Conservation (phyloP, 495 filamentous ascomycete species). For the Neurospora sp. region DNA sequence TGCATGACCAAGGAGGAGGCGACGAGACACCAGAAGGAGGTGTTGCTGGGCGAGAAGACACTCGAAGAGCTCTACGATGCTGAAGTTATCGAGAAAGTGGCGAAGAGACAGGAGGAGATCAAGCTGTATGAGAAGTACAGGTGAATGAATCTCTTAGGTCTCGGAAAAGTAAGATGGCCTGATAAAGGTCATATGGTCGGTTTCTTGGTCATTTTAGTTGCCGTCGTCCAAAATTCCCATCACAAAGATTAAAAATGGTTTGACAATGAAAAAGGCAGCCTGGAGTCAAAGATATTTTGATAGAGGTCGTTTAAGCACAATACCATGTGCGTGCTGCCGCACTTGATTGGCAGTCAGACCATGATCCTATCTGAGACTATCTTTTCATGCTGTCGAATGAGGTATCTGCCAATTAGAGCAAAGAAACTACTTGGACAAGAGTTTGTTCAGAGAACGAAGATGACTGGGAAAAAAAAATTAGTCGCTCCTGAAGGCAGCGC, state of each 20-base stretch:
- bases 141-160: neutral
- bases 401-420: neutral
- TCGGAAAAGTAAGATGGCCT: neutral
- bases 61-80: slow-evolving; percentile 64
- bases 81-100: slow-evolving; percentile 52
- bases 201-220: neutral
- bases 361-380: neutral
- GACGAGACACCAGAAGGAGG: slow-evolving; percentile 65
- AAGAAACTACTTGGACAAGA: neutral
- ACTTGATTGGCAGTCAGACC: neutral
- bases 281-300: neutral
- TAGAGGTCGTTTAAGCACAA: neutral
- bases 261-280: neutral
- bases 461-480: neutral
- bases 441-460: neutral
- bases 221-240: neutral
- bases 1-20: slow-evolving; percentile 96
- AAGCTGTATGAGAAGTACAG: slow-evolving; percentile 22
- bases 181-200: neutral
- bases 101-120: slow-evolving; percentile 52
- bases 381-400: neutral
- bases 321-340: neutral
- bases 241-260: neutral
- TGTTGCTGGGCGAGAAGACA: slow-evolving; percentile 58
- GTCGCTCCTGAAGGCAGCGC: neutral